A percentile compares a stretch with the other conserved stretches of the same genome.
Conservation (phyloP, 1,284 basidiomycete genomes). For the Apiotrichum sp. region DNA sequence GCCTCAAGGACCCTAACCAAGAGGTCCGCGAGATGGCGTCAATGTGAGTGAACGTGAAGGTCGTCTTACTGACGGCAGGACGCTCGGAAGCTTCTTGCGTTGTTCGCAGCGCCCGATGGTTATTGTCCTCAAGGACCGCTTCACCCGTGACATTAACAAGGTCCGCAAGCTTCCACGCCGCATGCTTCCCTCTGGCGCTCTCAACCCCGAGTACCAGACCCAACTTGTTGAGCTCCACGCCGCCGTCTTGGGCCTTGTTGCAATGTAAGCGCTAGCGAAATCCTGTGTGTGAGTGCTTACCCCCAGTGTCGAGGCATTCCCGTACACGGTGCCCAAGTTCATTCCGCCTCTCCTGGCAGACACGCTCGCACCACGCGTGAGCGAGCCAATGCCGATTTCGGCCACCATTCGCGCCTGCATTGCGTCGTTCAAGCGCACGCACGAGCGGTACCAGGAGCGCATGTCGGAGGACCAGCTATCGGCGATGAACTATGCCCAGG, state of each 20-base stretch:
- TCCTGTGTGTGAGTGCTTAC: background rate
- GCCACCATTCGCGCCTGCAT: constrained; percentile 84
- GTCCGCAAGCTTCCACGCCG: constrained; percentile 63
- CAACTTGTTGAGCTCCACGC: constrained; percentile 74
- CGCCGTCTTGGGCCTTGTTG: constrained; percentile 71
- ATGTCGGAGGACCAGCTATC: constrained; percentile 88
- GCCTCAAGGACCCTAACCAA: constrained; percentile 81
- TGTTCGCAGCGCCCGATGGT: constrained; percentile 89
- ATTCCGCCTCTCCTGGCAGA: constrained; percentile 50
- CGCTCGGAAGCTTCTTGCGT: constrained; percentile 80
- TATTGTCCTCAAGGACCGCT: constrained; percentile 78
- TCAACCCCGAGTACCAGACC: constrained; percentile 61
- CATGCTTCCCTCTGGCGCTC: constrained; percentile 52
- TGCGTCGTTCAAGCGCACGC: constrained; percentile 52
- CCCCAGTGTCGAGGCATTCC: constrained; percentile 52
- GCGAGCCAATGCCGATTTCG: constrained; percentile 86
- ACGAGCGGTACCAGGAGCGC: constrained; percentile 63
- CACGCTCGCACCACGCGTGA: constrained; percentile 57
- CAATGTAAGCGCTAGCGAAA: constrained; percentile 39
- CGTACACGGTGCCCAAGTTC: constrained; percentile 57
- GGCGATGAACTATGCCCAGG: constrained; percentile 78
- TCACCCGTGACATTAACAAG: constrained; percentile 59
- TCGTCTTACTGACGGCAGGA: constrained; percentile 32
- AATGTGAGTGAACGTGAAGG: constrained; percentile 40
- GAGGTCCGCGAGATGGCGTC: constrained; percentile 94